Percentiles rank a stretch among this genome's conserved stretches.
Conservation (phyloP, 805 yeast genomes). For the Barnettozyma sucrosica region DNA sequence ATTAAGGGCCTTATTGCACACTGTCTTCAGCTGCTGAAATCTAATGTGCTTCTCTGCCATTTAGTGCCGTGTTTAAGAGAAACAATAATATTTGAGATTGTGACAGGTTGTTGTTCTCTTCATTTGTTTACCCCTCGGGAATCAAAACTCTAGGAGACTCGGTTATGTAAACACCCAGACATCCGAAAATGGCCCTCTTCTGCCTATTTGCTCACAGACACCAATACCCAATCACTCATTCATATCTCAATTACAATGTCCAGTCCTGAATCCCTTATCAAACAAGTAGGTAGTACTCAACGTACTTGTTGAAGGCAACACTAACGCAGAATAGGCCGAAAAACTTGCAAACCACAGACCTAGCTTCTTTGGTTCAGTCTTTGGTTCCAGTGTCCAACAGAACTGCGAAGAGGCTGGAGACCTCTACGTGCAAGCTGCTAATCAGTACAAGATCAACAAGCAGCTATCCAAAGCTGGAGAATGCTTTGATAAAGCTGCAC, state of each 20-base stretch:
- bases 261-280: slow-evolving; percentile 31
- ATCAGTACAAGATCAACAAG: slow-evolving; percentile 70
- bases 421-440: slow-evolving; percentile 88
- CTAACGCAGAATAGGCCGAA: slow-evolving; percentile 44
- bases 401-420: slow-evolving; percentile 91
- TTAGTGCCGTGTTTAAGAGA: background rate
- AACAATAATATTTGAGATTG: background rate
- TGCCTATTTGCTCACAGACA: background rate
- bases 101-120: slow-evolving; percentile 8
- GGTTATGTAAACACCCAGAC: background rate
- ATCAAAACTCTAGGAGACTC: background rate
- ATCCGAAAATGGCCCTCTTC: background rate
- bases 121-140: background rate
- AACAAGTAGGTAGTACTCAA: slow-evolving; percentile 24
- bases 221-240: background rate
- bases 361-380: slow-evolving; percentile 58
- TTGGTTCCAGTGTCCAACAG: slow-evolving; percentile 57
- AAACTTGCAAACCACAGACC: slow-evolving; percentile 62
- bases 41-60: slow-evolving; percentile 29
- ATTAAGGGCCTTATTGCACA: slow-evolving; percentile 45
- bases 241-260: slow-evolving; percentile 9
- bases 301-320: background rate
- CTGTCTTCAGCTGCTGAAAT: slow-evolving; percentile 40
- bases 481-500: slow-evolving; percentile 82
- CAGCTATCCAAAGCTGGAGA: slow-evolving; percentile 72